Evolutionary conservation across 805 yeast species (phyloP).

Genomic region (Starmerella etchellsii): DNA sequence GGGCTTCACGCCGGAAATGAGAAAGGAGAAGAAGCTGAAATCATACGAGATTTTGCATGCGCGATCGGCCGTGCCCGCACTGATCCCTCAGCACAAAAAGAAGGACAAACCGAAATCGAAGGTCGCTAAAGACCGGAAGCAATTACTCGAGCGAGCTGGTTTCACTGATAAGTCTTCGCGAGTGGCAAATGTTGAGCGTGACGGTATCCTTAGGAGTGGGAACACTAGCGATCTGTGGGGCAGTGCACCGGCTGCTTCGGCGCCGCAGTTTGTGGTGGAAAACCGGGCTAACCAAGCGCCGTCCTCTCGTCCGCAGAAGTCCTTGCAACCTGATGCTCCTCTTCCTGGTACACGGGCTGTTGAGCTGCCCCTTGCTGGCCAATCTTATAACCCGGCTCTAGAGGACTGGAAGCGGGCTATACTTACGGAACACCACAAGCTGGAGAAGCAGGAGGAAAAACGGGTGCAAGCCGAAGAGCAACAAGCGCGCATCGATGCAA

Average conservation of each 20-base stretch:
- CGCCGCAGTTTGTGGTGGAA: slow-evolving; percentile 12
- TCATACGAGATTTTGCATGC: slow-evolving; percentile 60
- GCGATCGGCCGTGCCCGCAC: slow-evolving; percentile 64
- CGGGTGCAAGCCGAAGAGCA: slow-evolving; percentile 50
- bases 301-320: background rate
- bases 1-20: slow-evolving; percentile 29
- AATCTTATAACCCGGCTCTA: slow-evolving; percentile 81
- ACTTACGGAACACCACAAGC: slow-evolving; percentile 49
- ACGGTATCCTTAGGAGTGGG: slow-evolving; percentile 44
- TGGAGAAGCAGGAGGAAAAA: slow-evolving; percentile 53
- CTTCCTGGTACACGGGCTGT: slow-evolving; percentile 24
- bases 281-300: slow-evolving; percentile 8
- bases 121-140: slow-evolving; percentile 16
- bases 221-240: slow-evolving; percentile 60
- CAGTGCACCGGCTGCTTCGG: slow-evolving; percentile 14
- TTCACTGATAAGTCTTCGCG: slow-evolving; percentile 6
- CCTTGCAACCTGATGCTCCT: slow-evolving; percentile 18
- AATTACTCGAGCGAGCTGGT: slow-evolving; percentile 14
- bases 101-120: slow-evolving; percentile 23
- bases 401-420: slow-evolving; percentile 71
- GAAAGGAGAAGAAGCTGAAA: slow-evolving; percentile 37
- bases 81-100: slow-evolving; percentile 32
- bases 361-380: slow-evolving; percentile 63
- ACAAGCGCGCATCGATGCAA: slow-evolving; percentile 46
- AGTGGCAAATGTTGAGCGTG: slow-evolving; percentile 38